phyloP scores from a whole-genome alignment of 805 yeast species.

The Ogataea kodamae region DNA sequence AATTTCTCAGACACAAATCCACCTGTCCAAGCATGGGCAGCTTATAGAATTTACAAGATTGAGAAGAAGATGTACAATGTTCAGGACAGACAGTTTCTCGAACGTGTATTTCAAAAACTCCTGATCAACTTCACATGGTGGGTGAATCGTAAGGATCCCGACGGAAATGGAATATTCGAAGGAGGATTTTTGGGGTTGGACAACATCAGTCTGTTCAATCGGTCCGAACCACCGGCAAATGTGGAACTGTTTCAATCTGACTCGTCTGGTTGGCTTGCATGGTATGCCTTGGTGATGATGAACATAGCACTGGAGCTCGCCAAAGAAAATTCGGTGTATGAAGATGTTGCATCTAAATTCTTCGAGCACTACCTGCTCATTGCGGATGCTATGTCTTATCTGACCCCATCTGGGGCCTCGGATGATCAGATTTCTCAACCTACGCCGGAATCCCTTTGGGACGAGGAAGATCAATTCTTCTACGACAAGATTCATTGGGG shows the following conservation, averaged over 20 bases:
- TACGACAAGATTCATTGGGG: conserved; percentile 90
- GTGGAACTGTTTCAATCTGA: conserved; percentile 91
- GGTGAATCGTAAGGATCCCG: conserved; percentile 87
- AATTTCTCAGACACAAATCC: conserved; percentile 94
- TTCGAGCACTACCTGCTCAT: conserved; percentile 89
- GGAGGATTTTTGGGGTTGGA: conserved; percentile 94
- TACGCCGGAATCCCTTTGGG: conserved; percentile 76
- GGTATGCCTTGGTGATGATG: conserved; percentile 84
- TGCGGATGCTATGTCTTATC: conserved; percentile 89
- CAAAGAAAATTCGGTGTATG: conserved; percentile 79
- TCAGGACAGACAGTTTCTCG: conserved; percentile 79
- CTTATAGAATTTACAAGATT: conserved; percentile 80
- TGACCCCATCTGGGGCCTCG: conserved; percentile 36
- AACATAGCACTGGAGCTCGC: conserved; percentile 90
- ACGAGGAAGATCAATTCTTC: conserved; percentile 82
- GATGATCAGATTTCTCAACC: conserved; percentile 28
- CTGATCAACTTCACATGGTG: conserved; percentile 93
- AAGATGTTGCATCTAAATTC: conserved; percentile 90
- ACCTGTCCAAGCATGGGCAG: conserved; percentile 96
- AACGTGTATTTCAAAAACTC: conserved; percentile 88
- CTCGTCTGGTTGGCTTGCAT: conserved; percentile 98
- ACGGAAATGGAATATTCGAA: conserved; percentile 86
- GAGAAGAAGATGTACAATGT: conserved; percentile 82
- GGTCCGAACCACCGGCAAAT: conserved; percentile 94
- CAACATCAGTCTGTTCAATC: conserved; percentile 87